Conservation (phyloP, 345 rosid genomes). For the Populus euphratica region DNA sequence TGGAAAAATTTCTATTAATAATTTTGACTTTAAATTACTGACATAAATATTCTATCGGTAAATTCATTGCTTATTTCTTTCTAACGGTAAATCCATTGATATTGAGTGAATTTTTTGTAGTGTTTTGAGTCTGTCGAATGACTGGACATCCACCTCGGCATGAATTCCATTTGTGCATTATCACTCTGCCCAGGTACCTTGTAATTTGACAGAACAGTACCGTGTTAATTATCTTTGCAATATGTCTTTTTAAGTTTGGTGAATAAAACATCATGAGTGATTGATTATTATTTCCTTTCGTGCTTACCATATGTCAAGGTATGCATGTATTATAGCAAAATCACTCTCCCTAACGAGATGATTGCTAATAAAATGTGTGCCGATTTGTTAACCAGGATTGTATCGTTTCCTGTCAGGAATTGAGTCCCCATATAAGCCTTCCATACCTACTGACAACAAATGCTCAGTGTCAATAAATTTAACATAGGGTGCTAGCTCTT, state of each 20-base stretch:
- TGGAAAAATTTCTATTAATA: too few relatives aligned
- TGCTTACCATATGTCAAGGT: conserved; percentile 41
- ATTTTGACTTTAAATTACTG: too few relatives aligned
- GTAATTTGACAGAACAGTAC: neutral
- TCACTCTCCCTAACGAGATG: conserved; percentile 32
- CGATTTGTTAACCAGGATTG: conserved; percentile 23
- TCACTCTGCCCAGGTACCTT: conserved; percentile 30
- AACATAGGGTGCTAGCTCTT: too few relatives aligned
- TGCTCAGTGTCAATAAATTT: too few relatives aligned
- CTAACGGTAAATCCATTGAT: too few relatives aligned
- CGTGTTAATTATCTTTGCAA: neutral
- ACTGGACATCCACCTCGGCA: conserved; percentile 35
- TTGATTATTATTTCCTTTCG: neutral
- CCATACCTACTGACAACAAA: too few relatives aligned
- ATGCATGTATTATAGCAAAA: conserved; percentile 46
- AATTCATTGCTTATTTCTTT: too few relatives aligned
- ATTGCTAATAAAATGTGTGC: conserved; percentile 42
- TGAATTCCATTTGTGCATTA: conserved; percentile 22
- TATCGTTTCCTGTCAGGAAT: too few relatives aligned
- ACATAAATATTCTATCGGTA: too few relatives aligned
- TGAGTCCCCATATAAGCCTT: too few relatives aligned
- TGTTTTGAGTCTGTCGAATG: conserved; percentile 33
- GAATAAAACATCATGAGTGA: neutral
- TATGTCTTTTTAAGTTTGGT: neutral
- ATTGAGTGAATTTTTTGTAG: too few relatives aligned